Evolutionary conservation across 2,329 filamentous ascomycete species (phyloP).

Genomic region (Xylariaceae sp.): DNA sequence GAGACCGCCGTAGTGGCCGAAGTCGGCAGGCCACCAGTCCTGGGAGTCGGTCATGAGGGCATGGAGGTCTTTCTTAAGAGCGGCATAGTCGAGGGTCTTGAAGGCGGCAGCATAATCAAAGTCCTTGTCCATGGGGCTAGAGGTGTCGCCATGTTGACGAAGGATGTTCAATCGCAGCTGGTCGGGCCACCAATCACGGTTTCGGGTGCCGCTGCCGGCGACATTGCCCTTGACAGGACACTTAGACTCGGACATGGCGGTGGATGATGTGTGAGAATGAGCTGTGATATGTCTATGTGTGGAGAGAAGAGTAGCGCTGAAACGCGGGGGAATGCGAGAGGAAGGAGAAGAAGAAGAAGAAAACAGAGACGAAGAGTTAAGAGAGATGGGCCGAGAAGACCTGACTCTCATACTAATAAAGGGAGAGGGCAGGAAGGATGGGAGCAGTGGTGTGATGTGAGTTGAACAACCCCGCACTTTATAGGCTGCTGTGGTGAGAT

Average conservation of each 20-base stretch:
- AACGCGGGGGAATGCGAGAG: not conserved
- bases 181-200: slow-evolving; percentile 72
- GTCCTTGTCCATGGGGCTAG: slow-evolving; percentile 60
- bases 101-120: slow-evolving; percentile 73
- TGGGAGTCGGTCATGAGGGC: slow-evolving; percentile 73
- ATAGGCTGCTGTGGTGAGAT: slow-evolving; percentile 12
- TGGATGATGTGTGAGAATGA: not conserved
- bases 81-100: slow-evolving; percentile 66
- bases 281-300: not conserved
- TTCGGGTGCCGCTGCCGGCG: slow-evolving; percentile 62
- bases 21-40: slow-evolving; percentile 79
- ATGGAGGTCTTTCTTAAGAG: slow-evolving; percentile 69
- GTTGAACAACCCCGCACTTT: slow-evolving; percentile 20
- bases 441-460: not conserved
- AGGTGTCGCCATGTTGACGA: slow-evolving; percentile 62
- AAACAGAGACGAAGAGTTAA: not conserved
- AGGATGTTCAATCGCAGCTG: slow-evolving; percentile 66
- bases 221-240: slow-evolving; percentile 32
- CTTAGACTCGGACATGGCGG: slow-evolving; percentile 14
- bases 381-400: too few relatives aligned
- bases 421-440: not conserved
- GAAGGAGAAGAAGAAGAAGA: not conserved
- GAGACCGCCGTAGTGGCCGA: slow-evolving; percentile 75
- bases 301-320: not conserved
- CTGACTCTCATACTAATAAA: too few relatives aligned